Evolutionary conservation across 176 grass and related monocot species (phyloP).

Genomic region (Neostapfia colusana): DNA sequence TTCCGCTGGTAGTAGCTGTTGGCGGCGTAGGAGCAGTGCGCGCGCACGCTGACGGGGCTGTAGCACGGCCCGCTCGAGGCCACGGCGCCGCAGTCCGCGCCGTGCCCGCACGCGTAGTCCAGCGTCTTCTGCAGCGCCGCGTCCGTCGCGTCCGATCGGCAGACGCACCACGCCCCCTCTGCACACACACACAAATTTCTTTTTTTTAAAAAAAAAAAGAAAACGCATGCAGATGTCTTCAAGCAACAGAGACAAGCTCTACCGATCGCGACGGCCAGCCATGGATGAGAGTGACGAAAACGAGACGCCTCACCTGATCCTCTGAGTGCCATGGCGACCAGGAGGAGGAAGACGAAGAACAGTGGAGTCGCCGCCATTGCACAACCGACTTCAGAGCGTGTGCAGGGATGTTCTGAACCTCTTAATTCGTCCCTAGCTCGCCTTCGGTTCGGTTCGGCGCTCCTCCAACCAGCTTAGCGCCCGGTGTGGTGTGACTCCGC

Average conservation of each 20-base stretch:
- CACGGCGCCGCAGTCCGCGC: slow-evolving; percentile 61
- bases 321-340: slow-evolving; percentile 21
- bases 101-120: slow-evolving; percentile 66
- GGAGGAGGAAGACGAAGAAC: slow-evolving; percentile 26
- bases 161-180: slow-evolving; percentile 61
- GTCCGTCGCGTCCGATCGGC: slow-evolving; percentile 34
- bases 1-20: slow-evolving; percentile 85
- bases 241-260: not conserved
- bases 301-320: slow-evolving; percentile 38
- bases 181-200: not conserved
- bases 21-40: slow-evolving; percentile 65
- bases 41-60: slow-evolving; percentile 42
- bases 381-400: not conserved
- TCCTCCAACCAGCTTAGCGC: not conserved
- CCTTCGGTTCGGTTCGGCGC: not conserved
- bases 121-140: slow-evolving; percentile 56
- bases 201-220: too few species aligned
- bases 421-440: too few species aligned
- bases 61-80: slow-evolving; percentile 48
- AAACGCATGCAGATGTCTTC: not conserved
- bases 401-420: not conserved
- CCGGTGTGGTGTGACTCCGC: slow-evolving; percentile 6
- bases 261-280: not conserved
- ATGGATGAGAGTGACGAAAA: too few species aligned
- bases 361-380: slow-evolving; percentile 7